Evolutionary conservation across 1,139 yeast species (phyloP), one percentile per base, ranked within the genome.

Genomic region (Geotrichum bryndzae): DNA sequence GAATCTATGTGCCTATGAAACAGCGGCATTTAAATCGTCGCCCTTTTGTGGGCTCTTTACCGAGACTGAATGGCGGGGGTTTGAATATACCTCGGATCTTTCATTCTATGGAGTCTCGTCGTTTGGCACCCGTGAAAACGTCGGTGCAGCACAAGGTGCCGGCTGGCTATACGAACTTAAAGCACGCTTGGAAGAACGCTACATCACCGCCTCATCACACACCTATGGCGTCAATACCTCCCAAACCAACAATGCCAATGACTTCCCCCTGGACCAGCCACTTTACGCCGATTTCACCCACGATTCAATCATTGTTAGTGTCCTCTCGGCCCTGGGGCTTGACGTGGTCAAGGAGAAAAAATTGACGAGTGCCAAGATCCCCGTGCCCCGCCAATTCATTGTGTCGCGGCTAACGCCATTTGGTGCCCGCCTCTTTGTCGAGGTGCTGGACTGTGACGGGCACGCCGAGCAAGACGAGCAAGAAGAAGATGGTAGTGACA

Each of bases 11-110:
- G 80, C 81, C 8, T 81, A 77, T 67, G 84, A 81, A 66, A 75
- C 81, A 51, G 82, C 81, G 45, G 80, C 81, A 10, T 77, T 73
- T 63, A 84, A 83, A n/a, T 68, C 71, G 50, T 79, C 83, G 38
- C 75, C 76, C 27, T 79, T 81, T 68, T 81, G 84, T 68, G 76
- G 74, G 60, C 72, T 80, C 62, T 82, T 81, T 70, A 79, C 83
- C 35, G 79, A 78, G 66, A 76, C 76, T 51, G 84, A 81, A 66
- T 81, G 80, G 79, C 73, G 82, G 57, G 80, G 80, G 25, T 79
- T 75, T 68, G 81, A 79, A 64, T 81, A 81, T 71, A 74, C 76
- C 23, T 68, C 68, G 7, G 84, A 81, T 61, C 70, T 81, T 51
- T 72, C 70, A 64, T 78, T 77, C 67, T 81, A 77, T 71, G 76